phyloP scores from a whole-genome alignment of 2,329 filamentous ascomycete species.

The Verticillium isaacii region DNA sequence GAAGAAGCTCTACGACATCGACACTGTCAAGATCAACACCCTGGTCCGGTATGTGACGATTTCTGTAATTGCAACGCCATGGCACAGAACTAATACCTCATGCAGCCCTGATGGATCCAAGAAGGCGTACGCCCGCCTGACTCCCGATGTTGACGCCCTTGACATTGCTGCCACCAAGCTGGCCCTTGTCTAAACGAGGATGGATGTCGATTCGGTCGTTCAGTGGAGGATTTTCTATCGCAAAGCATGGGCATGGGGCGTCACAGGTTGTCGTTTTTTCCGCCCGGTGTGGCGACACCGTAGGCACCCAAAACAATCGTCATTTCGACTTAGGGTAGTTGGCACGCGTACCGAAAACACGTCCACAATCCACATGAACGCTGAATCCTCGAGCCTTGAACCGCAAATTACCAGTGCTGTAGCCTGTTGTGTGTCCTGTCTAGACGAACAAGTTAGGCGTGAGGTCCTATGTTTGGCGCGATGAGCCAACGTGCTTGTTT shows the following conservation, averaged over 20 bases:
- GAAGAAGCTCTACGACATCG: slow-evolving; percentile 99
- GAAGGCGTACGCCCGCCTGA: slow-evolving; percentile 97
- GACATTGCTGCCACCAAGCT: slow-evolving; percentile 99
- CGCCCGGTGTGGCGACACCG: slow-evolving; percentile 6
- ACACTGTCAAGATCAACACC: slow-evolving; percentile 98
- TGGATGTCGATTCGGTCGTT: neutral
- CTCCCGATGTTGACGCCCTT: slow-evolving; percentile 93
- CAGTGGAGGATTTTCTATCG: slow-evolving; percentile 4
- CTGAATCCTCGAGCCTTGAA: neutral
- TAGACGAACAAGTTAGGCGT: no score
- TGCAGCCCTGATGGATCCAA: slow-evolving; percentile 87
- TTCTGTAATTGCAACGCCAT: neutral
- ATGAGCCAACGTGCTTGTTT: neutral
- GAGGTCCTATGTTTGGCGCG: no score
- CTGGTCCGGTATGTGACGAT: slow-evolving; percentile 77
- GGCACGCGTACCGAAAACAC: neutral
- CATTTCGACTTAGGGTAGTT: slow-evolving; percentile 7
- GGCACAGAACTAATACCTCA: slow-evolving; percentile 11
- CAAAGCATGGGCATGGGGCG: slow-evolving; percentile 14
- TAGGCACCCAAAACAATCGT: slow-evolving; percentile 1
- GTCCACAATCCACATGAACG: slow-evolving; percentile 2
- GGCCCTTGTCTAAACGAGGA: slow-evolving; percentile 75
- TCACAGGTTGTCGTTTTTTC: slow-evolving; percentile 13
- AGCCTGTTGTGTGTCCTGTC: neutral
- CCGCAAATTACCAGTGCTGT: neutral